Evolutionary conservation across 257 asterid species (phyloP), one percentile per base, ranked within the genome.

Genomic region (Orobanche coerulescens): DNA sequence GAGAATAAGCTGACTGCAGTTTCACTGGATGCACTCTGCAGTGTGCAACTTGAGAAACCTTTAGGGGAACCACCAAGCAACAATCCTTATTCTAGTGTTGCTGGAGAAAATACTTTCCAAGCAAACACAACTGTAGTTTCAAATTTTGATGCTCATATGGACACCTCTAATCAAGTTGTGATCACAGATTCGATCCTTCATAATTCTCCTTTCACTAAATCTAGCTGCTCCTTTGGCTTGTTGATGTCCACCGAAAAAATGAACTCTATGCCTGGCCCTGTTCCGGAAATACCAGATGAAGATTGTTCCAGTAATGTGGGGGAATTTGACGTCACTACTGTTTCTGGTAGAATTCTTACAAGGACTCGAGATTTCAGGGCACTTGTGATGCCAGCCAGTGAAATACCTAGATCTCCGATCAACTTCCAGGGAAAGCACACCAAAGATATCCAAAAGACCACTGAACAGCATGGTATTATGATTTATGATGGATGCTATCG

Each of bases 381-480:
- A 4, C 51, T 36, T 25, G 78, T 43, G 52, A 46, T 54, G 47
- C 20, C 71, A 5, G 58, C 51, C 33, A 9, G 19, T 36, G 70
- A 39, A 30, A 30, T 63, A 49, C 70, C 76, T 47, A 75, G 23
- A 23, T 30, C 42, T 50, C 67, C 54, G 5, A 57, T 56, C 54
- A 66, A 5, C 53, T 50, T 42, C 56, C 62, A 43, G 57, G 11
- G 4, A 28, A 36, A 67, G 57, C 49, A 60, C 19, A 47, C 33
- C 9, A 67, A 69, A 44, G 71, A 57, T 73, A 54, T 59, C 65
- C 55, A n/a, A 28, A 62, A 54, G 67, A 50, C 58, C 52, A 34
- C 42, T 71, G 76, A 73, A 40, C 72, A 60, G 24, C 79, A 69
- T 68, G 87, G 77, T 63, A 64, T 61, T 58, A 18, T 9, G 33